phyloP scores from a whole-genome alignment of 2,329 filamentous ascomycete species.

The Epichloe typhina region DNA sequence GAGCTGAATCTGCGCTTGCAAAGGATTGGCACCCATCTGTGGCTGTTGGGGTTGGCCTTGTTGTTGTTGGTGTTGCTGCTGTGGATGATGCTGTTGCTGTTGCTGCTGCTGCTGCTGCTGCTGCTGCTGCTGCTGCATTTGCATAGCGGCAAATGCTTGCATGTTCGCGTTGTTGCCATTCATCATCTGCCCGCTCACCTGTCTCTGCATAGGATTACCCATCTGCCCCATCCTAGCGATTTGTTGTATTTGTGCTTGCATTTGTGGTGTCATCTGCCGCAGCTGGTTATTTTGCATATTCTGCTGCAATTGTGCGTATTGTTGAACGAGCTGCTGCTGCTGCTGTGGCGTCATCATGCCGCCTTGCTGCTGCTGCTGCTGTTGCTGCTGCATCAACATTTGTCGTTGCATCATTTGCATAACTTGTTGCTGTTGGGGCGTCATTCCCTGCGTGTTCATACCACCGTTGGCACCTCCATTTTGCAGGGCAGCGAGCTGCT shows the following conservation, averaged over 20 bases:
- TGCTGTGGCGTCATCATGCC: constrained; percentile 28
- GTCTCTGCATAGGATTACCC: constrained; percentile 25
- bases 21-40: constrained; percentile 14
- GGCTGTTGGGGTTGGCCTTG: constrained; percentile 19
- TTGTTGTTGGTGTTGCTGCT: not conserved
- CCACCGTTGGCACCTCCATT: constrained; percentile 22
- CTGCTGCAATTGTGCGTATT: constrained; percentile 30
- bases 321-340: constrained; percentile 29
- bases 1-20: constrained; percentile 22
- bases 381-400: constrained; percentile 25
- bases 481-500: constrained; percentile 29
- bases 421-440: constrained; percentile 25
- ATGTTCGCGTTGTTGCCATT: constrained; percentile 26
- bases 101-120: constrained; percentile 22
- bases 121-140: constrained; percentile 19
- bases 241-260: constrained; percentile 25
- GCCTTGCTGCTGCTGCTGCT: constrained; percentile 19
- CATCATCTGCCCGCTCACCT: constrained; percentile 27
- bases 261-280: constrained; percentile 23
- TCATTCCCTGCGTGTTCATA: constrained; percentile 24
- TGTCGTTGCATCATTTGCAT: constrained; percentile 26
- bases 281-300: constrained; percentile 25
- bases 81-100: constrained; percentile 20
- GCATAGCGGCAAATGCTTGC: constrained; percentile 26
- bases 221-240: constrained; percentile 25